Percentiles rank a stretch among this genome's conserved stretches.
These are phyloP conservation scores for Alternaria triticina DNA, from an alignment of 2,329 filamentous ascomycete genomes.

Conservation along the genomic window DNA sequence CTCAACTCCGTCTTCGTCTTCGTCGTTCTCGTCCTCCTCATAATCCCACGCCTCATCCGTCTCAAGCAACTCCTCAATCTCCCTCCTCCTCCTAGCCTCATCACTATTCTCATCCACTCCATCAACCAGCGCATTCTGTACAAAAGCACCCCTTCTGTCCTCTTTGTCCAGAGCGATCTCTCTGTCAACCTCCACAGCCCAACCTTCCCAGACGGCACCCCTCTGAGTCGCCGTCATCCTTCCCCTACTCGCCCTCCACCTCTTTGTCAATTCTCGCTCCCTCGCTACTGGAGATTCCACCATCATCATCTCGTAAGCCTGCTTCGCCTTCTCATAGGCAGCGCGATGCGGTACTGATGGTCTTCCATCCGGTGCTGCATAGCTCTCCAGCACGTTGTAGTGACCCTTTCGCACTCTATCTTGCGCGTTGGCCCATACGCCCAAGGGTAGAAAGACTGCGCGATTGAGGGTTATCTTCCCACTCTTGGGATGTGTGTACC, in stretches of 20 bases:
- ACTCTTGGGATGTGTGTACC: slow-evolving; percentile 18
- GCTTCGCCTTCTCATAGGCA: slow-evolving; percentile 28
- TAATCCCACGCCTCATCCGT: slow-evolving; percentile 17
- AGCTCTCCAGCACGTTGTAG: slow-evolving; percentile 32
- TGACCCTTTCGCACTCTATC: slow-evolving; percentile 15
- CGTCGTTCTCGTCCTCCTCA: not conserved
- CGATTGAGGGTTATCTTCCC: slow-evolving; percentile 19
- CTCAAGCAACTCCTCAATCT: slow-evolving; percentile 28
- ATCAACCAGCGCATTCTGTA: slow-evolving; percentile 1
- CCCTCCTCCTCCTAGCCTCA: slow-evolving; percentile 15
- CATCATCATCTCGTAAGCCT: slow-evolving; percentile 27
- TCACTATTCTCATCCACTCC: slow-evolving; percentile 9
- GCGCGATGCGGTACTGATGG: slow-evolving; percentile 15
- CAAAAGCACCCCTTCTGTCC: slow-evolving; percentile 27
- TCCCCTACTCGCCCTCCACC: slow-evolving; percentile 32
- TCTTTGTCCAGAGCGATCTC: slow-evolving; percentile 23
- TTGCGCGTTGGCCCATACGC: slow-evolving; percentile 26
- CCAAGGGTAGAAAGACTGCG: slow-evolving; percentile 33
- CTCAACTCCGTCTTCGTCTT: not conserved
- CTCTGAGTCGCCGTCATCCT: slow-evolving; percentile 27
- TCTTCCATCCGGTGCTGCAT: slow-evolving; percentile 5
- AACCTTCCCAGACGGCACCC: slow-evolving; percentile 44
- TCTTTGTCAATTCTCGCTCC: slow-evolving; percentile 39
- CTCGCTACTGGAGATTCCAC: slow-evolving; percentile 1
- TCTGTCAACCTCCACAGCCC: slow-evolving; percentile 27